A percentile compares a stretch with the other conserved stretches of the same genome.
These are phyloP conservation scores for Cystobasidium tubakii DNA, from an alignment of 768 basidiomycete genomes.

Conservation along the genomic window DNA sequence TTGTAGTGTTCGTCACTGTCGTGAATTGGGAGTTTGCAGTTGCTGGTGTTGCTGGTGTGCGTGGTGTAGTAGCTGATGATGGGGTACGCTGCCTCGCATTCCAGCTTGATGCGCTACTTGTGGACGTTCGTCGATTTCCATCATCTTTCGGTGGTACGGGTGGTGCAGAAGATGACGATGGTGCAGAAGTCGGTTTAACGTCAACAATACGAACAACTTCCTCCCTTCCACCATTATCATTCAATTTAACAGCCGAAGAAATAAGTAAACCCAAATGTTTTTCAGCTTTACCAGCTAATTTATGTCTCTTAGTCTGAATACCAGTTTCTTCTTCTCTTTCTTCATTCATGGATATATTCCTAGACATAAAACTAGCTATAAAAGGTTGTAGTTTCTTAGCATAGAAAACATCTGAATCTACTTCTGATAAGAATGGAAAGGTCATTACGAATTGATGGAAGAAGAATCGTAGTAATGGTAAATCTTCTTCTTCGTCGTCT, in stretches of 20 bases:
- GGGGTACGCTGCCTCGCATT: conserved; percentile 33
- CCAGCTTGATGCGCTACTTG: not conserved
- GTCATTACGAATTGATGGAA: conserved; percentile 89
- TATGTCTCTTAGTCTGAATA: conserved; percentile 54
- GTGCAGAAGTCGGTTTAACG: conserved; percentile 67
- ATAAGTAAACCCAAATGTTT: conserved; percentile 77
- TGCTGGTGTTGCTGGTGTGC: not conserved
- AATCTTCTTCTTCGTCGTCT: conserved; percentile 54
- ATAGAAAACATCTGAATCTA: conserved; percentile 78
- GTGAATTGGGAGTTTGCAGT: conserved; percentile 22
- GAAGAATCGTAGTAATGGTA: conserved; percentile 81
- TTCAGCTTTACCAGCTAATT: conserved; percentile 70
- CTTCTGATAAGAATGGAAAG: conserved; percentile 87
- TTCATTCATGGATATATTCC: conserved; percentile 62
- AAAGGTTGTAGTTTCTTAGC: conserved; percentile 92
- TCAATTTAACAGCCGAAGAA: conserved; percentile 71
- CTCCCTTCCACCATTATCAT: conserved; percentile 60
- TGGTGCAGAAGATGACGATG: conserved; percentile 40
- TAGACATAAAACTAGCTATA: conserved; percentile 69
- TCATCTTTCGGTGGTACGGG: conserved; percentile 8
- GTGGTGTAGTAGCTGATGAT: not conserved
- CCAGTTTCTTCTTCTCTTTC: conserved; percentile 57
- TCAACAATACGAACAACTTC: conserved; percentile 86
- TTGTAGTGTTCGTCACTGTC: not conserved
- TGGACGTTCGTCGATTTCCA: not conserved